Base-by-base conservation (phyloP, 202 grass and related monocot species). In the Panicum hallii region DNA sequence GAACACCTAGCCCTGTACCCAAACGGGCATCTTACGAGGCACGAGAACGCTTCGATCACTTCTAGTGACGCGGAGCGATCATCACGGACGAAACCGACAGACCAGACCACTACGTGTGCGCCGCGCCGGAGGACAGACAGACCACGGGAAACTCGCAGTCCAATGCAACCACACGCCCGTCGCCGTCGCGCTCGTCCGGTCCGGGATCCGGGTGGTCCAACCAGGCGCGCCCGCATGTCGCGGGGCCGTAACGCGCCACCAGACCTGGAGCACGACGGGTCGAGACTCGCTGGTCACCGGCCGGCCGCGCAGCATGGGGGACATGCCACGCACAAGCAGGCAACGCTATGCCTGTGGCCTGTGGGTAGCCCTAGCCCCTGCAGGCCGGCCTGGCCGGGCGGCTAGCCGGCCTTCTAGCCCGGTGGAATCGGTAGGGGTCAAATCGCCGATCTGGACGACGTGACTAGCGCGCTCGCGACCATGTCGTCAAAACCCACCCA, bases 151-250 rank as follows among this genome's bases (percentile, higher is more conserved):
- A 15, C 44, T 5, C 50, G 2, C 0, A 13, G 58, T 82, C 42
- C 42, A 67, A 26, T 26, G 26, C 26, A 26, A 70, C 36, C 36
- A 20, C 3, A 71, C 50, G 10, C 1, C 3, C 22, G 77, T 68
- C 44, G 78, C 20, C 61, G 7, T 58, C 66, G 62, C 11, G 69
- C 32, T 50, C 56, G 56, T 20, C 67, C 36, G n/a, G 66, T n/a
- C n/a, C 44, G 12, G 40, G 7, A 34, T 13, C 72, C 86, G 53
- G 72, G 14, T 71, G 76, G 84, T 70, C 87, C 82, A 89, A 89
- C 87, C 67, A 80, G 63, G 15, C 30, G 11, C 82, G 23, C 6
- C 79, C 79, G 65, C 73, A 36, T 71, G 86, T 70, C 79, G 11
- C 78, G 20, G 62, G 17, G 61, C 7, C 19, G 20, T 0, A 36